Base-by-base conservation (phyloP, 1,284 basidiomycete species). In the Marasmius oreades region DNA sequence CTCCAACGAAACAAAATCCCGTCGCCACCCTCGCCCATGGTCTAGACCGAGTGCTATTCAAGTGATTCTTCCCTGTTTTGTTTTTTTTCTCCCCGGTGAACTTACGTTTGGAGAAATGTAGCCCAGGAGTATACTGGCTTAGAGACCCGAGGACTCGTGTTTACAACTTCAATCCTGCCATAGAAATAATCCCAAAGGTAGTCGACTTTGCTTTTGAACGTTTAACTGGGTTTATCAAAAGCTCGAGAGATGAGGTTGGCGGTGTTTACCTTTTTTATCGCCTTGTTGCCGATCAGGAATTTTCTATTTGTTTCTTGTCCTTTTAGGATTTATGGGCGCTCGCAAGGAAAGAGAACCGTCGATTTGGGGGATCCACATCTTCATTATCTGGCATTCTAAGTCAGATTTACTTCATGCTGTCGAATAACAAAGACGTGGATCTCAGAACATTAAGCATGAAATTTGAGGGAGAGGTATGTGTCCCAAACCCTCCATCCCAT, bases 201-300 rank as follows among this genome's bases (percentile, higher is more conserved):
- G 83, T 83, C n/a, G 85, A 95, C 51, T 98, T 98, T 65, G 93
- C 90, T n/a, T 97, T 94, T 59, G 85, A 91, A 57, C 83, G 91
- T 1, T 71, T 95, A 0, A 78, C 83, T 3, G 79, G 82, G 0
- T 99, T 98, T 64, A 72, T 93, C 34, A 88, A 81, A 28, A 94
- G 93, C 58, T 94, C 92, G 3, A 76, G 79, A 55, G 96, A 99
- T 66, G 67, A 82, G 59, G 90, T 90, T 58, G 18, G 76, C 57
- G 11, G 18, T 20, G 6, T 14, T 20, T 39, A 28, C n/a, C 16
- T 24, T 5, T 22, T 34, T n/a, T 18, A n/a, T 16, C 47, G n/a
- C 20, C 6, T 34, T 8, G 3, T 56, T 20, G 47, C 26, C 43
- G 39, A n/a, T 26, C n/a, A 44, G 5, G 37, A 47, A 47, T 24